Base-by-base conservation (phyloP, 2,329 filamentous ascomycete species). In the Colletotrichum sublineola region DNA sequence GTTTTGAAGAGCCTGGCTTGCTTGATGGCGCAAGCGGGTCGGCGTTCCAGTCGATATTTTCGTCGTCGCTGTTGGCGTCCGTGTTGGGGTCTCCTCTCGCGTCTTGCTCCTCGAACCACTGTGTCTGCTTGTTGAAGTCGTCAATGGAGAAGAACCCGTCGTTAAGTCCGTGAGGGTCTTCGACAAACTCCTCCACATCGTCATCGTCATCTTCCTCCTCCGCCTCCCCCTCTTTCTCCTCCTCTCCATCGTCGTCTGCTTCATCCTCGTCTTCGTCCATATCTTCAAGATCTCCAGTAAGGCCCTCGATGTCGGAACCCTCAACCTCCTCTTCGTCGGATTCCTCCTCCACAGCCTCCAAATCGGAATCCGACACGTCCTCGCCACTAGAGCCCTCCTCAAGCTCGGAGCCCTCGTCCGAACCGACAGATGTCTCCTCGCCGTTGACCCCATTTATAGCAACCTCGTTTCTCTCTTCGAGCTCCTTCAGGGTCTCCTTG, bases 91-190 rank as follows among this genome's bases (percentile, higher is more conserved):
- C 94, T 38, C 93, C 94, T 74, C 89, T 88, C 38, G 89, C 89
- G 80, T 98, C 96, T 81, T 95, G 93, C 75, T 94, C 91, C 81
- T 99, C 96, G 61, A 98, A 91, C 79, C 92, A 93, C 78, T 97
- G 94, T 2, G 95, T 94, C 79, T 97, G 94, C 80, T 92, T 94
- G 86, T 99, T 99, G 88, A 99, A 99, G 72, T 97, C 91, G 78
- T 98, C 95, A 77, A 99, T 96, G 20, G 94, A 97, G 84, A 99
- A 99, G 84, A 99, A 99, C 6, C 95, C 96, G 79, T 99, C 96
- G 78, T 99, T 98, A 42, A 99, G 89, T 8, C 95, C 94, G 78
- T 96, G 88, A 5, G 91, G 91, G 78, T 98, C 95, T 76, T 91
- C 86, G 11, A 90, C 84, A 72, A 92, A 92, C 61, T 88, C 87